Evolutionary conservation across 1,284 basidiomycete genomes (phyloP), one percentile per base, ranked within the genome.

Genomic region (Puccinia hordei): DNA sequence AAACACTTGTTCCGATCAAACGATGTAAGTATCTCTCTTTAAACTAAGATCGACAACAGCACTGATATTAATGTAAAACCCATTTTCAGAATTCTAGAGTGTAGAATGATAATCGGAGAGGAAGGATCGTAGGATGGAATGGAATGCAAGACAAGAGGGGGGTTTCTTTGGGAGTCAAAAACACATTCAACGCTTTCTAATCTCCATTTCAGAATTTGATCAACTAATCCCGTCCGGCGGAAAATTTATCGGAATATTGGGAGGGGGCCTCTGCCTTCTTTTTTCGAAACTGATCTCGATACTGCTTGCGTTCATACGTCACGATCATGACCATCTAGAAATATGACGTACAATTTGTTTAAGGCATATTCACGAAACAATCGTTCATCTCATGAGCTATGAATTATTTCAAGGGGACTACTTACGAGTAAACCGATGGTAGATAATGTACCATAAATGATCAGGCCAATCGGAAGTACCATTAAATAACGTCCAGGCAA

Each of bases 401-500:
- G n/a, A n/a, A n/a, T n/a, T n/a, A n/a, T n/a, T n/a, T n/a, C n/a
- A n/a, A n/a, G n/a, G n/a, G 0, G 46, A 30, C 17, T 4, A 65
- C 73, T 49, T 6, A 75, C 73, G 12, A 75, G 61, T 24, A 75
- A 44, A 9, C n/a, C 46, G n/a, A 75, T 44, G 1, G 12, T 2
- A 22, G 73, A 75, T 44, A 63, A 35, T 46, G 27, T 33, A 5
- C 57, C 73, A 49, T 61, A 75, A 33, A 75, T 75, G 2, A 57
- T 30, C 8, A 75, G 8, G 10, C 73, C 73, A 33, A 75, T 22
- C 24, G 73, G 73, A 35, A 63, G 38, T 17, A 75, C 73, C 53
- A 61, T 75, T 19, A 75, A 49, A 10, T 55, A 75, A 65, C 73
- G 22, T 3, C 73, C 73, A 22, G 73, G 73, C 17, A 75, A 49